Evolutionary conservation across 306 rosid genomes (phyloP).

Genomic region (Cicer yamashitae): DNA sequence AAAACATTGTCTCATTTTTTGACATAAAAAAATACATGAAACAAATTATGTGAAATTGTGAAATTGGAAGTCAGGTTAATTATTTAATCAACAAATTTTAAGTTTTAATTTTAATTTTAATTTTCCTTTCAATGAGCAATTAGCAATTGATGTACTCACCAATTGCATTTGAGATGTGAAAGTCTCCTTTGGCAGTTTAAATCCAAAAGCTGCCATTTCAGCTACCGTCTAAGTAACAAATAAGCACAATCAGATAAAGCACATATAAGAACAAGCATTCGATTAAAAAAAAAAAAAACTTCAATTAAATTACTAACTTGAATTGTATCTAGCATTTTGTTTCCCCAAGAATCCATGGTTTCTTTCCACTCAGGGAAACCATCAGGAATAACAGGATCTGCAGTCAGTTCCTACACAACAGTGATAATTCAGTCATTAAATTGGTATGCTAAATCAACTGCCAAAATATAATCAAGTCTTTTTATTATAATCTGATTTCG

Average conservation of each 20-base stretch:
- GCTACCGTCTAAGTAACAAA: conserved; percentile 73
- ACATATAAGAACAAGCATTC: background rate
- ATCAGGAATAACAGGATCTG: conserved; percentile 82
- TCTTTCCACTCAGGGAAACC: conserved; percentile 86
- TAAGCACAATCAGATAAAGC: conserved; percentile 6
- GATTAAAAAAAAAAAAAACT: conserved; percentile 17
- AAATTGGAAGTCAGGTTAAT: too few relatives aligned
- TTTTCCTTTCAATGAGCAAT: background rate
- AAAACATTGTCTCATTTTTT: too few relatives aligned
- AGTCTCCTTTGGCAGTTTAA: conserved; percentile 79
- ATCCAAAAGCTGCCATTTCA: conserved; percentile 92
- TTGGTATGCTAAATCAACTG: too few relatives aligned
- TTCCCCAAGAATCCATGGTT: conserved; percentile 90
- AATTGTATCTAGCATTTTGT: conserved; percentile 79
- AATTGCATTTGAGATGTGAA: conserved; percentile 84
- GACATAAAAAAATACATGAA: too few relatives aligned
- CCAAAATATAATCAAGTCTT: too few relatives aligned
- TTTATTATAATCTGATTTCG: too few relatives aligned
- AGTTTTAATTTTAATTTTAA: too few relatives aligned
- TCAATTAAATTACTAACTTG: conserved; percentile 52
- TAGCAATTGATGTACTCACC: conserved; percentile 52
- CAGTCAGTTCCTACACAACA: conserved; percentile 44
- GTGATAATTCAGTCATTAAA: too few relatives aligned
- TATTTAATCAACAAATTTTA: too few relatives aligned
- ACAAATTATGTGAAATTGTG: too few relatives aligned